These are phyloP conservation scores for grape (Vitis vinifera) DNA, from an alignment of 164 flowering plant species.

Conservation along the genomic window DNA sequence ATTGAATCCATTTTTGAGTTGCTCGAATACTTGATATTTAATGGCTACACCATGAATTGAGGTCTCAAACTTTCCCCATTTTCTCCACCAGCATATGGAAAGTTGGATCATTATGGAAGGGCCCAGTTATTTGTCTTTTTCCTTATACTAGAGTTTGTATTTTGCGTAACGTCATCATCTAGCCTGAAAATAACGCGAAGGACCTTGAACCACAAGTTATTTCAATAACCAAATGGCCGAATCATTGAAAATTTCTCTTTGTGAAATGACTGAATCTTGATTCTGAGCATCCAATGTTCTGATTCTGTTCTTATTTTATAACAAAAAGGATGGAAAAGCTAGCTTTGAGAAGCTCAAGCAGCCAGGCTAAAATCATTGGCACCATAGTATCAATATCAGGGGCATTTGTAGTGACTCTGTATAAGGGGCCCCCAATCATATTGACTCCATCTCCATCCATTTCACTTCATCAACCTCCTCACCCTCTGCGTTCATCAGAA, in stretches of 20 bases:
- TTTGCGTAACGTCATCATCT: too few relatives aligned
- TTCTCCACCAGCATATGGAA: too few relatives aligned
- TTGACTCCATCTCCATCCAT: neutral
- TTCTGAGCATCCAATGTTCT: neutral
- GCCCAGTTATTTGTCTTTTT: too few relatives aligned
- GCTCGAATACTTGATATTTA: too few relatives aligned
- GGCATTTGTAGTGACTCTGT: conserved; percentile 21
- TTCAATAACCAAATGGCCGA: too few relatives aligned
- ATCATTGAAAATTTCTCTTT: neutral
- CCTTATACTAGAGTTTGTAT: too few relatives aligned
- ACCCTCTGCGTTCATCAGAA: neutral
- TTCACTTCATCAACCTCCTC: neutral
- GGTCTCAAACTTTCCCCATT: too few relatives aligned
- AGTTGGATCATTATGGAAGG: too few relatives aligned
- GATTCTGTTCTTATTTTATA: neutral
- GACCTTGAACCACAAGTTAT: too few relatives aligned
- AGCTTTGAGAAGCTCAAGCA: conserved; percentile 37
- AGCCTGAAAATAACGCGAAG: too few relatives aligned
- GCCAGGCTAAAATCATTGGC: conserved; percentile 50
- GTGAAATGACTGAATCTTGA: neutral
- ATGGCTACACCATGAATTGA: too few relatives aligned
- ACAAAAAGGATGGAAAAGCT: conserved; percentile 55
- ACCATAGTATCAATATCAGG: conserved; percentile 38
- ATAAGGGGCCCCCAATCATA: conserved; percentile 17
- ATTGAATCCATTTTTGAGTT: too few relatives aligned